Conservation (phyloP, 176 grass and related monocot genomes). For the Pontederia paniculata region DNA sequence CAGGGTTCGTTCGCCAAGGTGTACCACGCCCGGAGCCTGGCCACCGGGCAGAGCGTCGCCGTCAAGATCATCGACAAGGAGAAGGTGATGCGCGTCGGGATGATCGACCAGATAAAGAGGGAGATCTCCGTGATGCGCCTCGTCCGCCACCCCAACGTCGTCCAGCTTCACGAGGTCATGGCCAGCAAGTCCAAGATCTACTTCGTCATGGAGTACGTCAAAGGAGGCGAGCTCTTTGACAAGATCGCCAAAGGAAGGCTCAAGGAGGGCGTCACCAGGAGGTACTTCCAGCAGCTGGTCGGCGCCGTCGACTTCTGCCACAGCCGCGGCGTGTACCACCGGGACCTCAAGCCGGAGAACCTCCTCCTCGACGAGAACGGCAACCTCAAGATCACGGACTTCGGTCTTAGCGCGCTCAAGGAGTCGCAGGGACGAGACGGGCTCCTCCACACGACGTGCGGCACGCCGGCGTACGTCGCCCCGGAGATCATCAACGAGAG, state of each 20-base stretch:
- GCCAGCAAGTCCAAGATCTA: conserved; percentile 90
- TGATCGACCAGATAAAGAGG: conserved; percentile 86
- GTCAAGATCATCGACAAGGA: conserved; percentile 87
- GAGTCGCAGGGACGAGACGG: conserved; percentile 69
- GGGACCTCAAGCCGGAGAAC: conserved; percentile 84
- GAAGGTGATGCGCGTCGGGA: conserved; percentile 74
- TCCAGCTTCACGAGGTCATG: conserved; percentile 89
- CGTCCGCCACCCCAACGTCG: conserved; percentile 65
- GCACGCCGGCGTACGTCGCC: conserved; percentile 73
- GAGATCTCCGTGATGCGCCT: conserved; percentile 83
- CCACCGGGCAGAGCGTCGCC: conserved; percentile 54
- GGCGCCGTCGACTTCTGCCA: conserved; percentile 87
- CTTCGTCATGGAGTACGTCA: conserved; percentile 79
- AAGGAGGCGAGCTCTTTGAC: conserved; percentile 60
- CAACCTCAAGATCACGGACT: conserved; percentile 77
- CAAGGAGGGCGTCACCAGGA: conserved; percentile 47
- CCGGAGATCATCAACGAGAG: conserved; percentile 84
- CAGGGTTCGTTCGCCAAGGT: conserved; percentile 90
- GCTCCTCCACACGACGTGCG: conserved; percentile 65
- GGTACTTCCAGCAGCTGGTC: conserved; percentile 71
- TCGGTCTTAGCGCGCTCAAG: conserved; percentile 57
- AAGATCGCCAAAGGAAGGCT: conserved; percentile 46
- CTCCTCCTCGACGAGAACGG: conserved; percentile 68
- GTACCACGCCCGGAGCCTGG: conserved; percentile 60
- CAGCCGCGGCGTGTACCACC: conserved; percentile 73